Evolutionary conservation across 805 yeast genomes (phyloP).

Genomic region (Groenewaldozyma salmanticensis): DNA sequence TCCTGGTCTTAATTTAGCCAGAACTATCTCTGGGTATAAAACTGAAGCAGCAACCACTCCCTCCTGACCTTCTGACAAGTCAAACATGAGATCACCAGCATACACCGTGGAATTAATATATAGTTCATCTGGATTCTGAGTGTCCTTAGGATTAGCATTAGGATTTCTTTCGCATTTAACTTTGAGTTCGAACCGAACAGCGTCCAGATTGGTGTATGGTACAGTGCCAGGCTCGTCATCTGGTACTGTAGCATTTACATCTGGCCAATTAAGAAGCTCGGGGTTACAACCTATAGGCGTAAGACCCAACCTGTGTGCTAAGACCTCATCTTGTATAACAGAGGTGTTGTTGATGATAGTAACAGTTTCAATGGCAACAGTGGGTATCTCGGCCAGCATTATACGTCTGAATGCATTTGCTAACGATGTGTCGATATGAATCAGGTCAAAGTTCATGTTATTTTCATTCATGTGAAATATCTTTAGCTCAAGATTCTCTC

Average conservation of each 20-base stretch:
- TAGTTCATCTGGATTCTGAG: slow-evolving; percentile 73
- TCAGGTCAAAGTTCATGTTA: slow-evolving; percentile 74
- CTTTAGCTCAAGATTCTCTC: slow-evolving; percentile 53
- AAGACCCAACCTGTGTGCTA: slow-evolving; percentile 91
- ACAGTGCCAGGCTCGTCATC: slow-evolving; percentile 15
- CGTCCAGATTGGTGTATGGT: neutral
- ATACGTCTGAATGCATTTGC: slow-evolving; percentile 96
- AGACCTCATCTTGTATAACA: slow-evolving; percentile 93
- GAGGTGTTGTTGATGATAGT: slow-evolving; percentile 90
- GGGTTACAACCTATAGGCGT: slow-evolving; percentile 89
- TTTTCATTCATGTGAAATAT: slow-evolving; percentile 49
- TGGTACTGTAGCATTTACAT: slow-evolving; percentile 16
- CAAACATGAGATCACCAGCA: slow-evolving; percentile 81
- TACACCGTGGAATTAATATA: slow-evolving; percentile 81
- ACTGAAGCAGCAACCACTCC: slow-evolving; percentile 58
- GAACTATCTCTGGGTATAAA: slow-evolving; percentile 76
- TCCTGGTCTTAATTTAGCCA: slow-evolving; percentile 93
- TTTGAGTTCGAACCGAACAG: slow-evolving; percentile 65
- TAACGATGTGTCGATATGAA: slow-evolving; percentile 80
- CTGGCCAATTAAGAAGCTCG: slow-evolving; percentile 73
- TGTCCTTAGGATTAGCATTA: slow-evolving; percentile 56
- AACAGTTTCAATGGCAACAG: slow-evolving; percentile 89
- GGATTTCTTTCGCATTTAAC: slow-evolving; percentile 81
- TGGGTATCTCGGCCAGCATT: slow-evolving; percentile 94
- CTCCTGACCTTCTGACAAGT: slow-evolving; percentile 81